These are phyloP conservation scores for Pseudomonodictys pantanalensis DNA, from an alignment of 495 filamentous ascomycete species.

Conservation along the genomic window DNA sequence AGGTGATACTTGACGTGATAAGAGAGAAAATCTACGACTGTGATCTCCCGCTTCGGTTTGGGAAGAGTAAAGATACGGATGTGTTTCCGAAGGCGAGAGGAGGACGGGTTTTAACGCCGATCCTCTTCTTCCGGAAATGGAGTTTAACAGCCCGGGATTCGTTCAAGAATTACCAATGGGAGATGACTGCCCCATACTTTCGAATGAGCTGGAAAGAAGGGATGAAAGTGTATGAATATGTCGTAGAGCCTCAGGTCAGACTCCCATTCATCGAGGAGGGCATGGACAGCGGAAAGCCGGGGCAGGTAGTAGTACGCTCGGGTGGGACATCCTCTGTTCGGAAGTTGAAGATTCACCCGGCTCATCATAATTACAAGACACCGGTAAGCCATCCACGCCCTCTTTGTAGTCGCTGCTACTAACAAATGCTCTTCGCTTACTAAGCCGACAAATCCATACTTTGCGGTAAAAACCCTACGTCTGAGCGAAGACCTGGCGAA, in stretches of 20 bases:
- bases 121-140: neutral
- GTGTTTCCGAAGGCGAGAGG: neutral
- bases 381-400: neutral
- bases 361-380: slow-evolving; percentile 2
- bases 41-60: neutral
- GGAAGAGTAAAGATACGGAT: neutral
- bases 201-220: neutral
- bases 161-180: slow-evolving; percentile 13
- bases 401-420: neutral
- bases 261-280: slow-evolving; percentile 9
- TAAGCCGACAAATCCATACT: neutral
- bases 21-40: neutral
- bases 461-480: neutral
- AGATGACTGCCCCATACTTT: slow-evolving; percentile 8
- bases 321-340: slow-evolving; percentile 3
- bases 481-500: neutral
- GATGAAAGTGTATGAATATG: neutral
- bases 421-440: neutral
- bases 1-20: neutral
- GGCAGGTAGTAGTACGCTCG: neutral
- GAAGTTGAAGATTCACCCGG: slow-evolving; percentile 5
- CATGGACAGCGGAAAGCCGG: neutral
- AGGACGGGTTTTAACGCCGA: neutral
- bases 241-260: neutral
- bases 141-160: neutral